Evolutionary conservation across 176 grass and related monocot species (phyloP).

Genomic region (Cenchrus purpureus): DNA sequence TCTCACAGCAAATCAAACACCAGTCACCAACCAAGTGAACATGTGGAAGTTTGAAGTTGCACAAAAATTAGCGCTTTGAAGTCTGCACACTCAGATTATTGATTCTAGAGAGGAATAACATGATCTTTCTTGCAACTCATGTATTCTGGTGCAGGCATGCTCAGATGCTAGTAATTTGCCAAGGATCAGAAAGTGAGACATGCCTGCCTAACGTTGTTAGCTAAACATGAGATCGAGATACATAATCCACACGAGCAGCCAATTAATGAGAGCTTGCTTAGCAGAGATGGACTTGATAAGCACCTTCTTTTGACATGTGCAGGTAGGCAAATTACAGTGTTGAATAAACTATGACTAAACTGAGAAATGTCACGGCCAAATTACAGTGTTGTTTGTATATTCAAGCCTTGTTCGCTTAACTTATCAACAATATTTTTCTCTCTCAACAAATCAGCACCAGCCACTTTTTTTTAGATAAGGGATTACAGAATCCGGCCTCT

Average conservation of each 20-base stretch:
- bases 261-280: not conserved
- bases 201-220: not conserved
- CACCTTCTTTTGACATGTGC: not conserved
- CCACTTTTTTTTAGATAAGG: too few relatives aligned
- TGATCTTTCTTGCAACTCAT: too few relatives aligned
- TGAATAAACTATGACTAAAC: too few relatives aligned
- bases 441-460: too few relatives aligned
- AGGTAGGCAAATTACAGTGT: conserved; percentile 22
- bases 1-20: too few relatives aligned
- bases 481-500: too few relatives aligned
- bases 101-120: not conserved
- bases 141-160: too few relatives aligned
- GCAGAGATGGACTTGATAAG: not conserved
- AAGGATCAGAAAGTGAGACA: not conserved
- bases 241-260: not conserved
- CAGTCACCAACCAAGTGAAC: too few relatives aligned
- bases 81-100: too few relatives aligned
- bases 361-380: too few relatives aligned
- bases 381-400: not conserved
- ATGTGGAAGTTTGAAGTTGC: not conserved
- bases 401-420: too few relatives aligned
- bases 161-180: not conserved
- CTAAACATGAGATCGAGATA: not conserved
- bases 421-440: too few relatives aligned
- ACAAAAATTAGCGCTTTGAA: not conserved